Base-by-base conservation (phyloP, 108 stramenopile species). In the Discostella stelligeroides region DNA sequence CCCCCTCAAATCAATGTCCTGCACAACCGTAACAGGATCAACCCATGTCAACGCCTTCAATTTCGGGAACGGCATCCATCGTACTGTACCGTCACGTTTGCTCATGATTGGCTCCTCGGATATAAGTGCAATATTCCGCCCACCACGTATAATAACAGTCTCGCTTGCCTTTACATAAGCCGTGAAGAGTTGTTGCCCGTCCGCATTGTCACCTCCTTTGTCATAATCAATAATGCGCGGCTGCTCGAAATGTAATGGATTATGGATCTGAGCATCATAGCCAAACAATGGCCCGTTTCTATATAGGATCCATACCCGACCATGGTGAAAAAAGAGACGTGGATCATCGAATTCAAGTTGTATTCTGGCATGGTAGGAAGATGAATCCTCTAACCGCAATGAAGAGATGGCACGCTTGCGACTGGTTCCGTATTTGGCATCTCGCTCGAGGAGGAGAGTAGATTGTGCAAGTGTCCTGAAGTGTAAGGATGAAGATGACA, bases 51-150 rank as follows among this genome's bases (percentile, higher is more conserved):
- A 47, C n/a, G 84, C 77, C 51, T 84, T 84, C 50, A 93, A 62
- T 21, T 67, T 38, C 6, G 46, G 48, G 43, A 21, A 81, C 55
- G 48, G 15, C 23, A 50, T 39, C 69, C 70, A 62, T 23, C 7
- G 63, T 21, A 46, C 38, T 30, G 23, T 29, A 24, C 49, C 69
- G 28, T 56, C 28, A 24, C 14, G 10, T 28, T 30, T 54, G 58
- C 2, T 46, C 41, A 28, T 39, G 42, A 48, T 55, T 20, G 27
- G 57, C 29, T 75, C 69, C 49, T 70, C 72, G 12, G 68, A 79
- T 53, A 95, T 86, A 54, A 95, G 60, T 15, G 91, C 94, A 81
- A 95, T 95, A 66, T 95, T 95, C 39, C 91, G 70, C 20, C 94
- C 94, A 62, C 94, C 92, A 67, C 91, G 90, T 38, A 95, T 72